Conservation (phyloP, 345 rosid genomes). For the Acer saccharum region DNA sequence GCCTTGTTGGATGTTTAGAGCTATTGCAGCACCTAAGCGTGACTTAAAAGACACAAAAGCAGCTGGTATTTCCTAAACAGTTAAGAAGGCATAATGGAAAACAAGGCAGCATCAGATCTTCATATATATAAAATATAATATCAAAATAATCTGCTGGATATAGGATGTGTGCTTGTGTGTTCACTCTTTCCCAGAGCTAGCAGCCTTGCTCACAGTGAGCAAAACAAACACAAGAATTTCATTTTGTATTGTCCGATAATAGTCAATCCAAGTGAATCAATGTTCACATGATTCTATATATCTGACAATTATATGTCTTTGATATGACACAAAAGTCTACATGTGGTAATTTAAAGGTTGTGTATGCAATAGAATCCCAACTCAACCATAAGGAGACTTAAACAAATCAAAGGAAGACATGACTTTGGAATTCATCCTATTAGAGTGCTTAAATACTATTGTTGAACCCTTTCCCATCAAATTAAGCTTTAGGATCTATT, state of each 20-base stretch:
- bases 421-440: not conserved
- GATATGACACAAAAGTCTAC: not conserved
- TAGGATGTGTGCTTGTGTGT: not conserved
- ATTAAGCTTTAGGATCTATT: no score
- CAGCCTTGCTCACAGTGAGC: not conserved
- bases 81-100: slow-evolving; percentile 20
- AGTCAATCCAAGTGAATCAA: not conserved
- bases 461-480: no score
- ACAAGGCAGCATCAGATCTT: slow-evolving; percentile 18
- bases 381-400: no score
- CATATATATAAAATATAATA: not conserved
- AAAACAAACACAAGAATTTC: not conserved
- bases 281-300: not conserved
- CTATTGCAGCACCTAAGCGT: slow-evolving; percentile 75
- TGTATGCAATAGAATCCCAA: no score
- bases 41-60: slow-evolving; percentile 93
- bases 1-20: slow-evolving; percentile 77
- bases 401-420: not conserved
- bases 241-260: not conserved
- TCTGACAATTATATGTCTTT: not conserved
- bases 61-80: slow-evolving; percentile 74
- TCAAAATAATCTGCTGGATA: not conserved
- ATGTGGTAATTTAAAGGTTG: not conserved
- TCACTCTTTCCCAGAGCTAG: slow-evolving; percentile 6
- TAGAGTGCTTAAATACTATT: no score